These are phyloP conservation scores for Plasmodium ovale DNA, from an alignment of 169 alveolate genomes.

Conservation along the genomic window DNA sequence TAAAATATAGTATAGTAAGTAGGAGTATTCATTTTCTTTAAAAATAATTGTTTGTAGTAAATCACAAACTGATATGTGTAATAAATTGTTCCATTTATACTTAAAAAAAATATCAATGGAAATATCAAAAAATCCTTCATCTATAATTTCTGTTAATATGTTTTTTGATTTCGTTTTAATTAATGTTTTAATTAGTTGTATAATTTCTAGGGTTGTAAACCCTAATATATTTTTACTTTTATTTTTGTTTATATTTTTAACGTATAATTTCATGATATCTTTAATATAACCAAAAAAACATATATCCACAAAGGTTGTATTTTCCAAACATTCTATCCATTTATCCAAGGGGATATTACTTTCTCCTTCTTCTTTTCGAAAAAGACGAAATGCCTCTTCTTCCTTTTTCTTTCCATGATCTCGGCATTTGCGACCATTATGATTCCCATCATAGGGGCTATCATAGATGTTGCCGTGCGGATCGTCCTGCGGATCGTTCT, in stretches of 20 bases:
- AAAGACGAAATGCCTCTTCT: slow-evolving; percentile 32
- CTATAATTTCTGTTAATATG: slow-evolving; percentile 58
- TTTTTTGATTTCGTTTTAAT: slow-evolving; percentile 62
- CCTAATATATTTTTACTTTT: slow-evolving; percentile 56
- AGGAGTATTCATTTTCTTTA: slow-evolving; percentile 70
- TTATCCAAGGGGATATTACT: slow-evolving; percentile 15
- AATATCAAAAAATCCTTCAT: slow-evolving; percentile 71
- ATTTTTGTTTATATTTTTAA: slow-evolving; percentile 66
- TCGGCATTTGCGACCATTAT: not conserved
- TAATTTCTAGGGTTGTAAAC: slow-evolving; percentile 63
- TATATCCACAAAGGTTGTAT: slow-evolving; percentile 33
- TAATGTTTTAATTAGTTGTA: slow-evolving; percentile 58
- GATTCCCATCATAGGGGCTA: not conserved
- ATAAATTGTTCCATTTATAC: slow-evolving; percentile 59
- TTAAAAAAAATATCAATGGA: slow-evolving; percentile 70
- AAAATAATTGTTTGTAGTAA: slow-evolving; percentile 62
- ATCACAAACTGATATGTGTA: slow-evolving; percentile 73
- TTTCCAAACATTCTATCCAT: slow-evolving; percentile 57
- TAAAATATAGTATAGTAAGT: slow-evolving; percentile 42
- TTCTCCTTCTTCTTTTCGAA: slow-evolving; percentile 61
- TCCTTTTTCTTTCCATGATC: not conserved
- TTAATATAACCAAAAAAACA: slow-evolving; percentile 53
- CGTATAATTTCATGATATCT: slow-evolving; percentile 47
- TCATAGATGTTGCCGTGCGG: not conserved
- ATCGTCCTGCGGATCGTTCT: not conserved